phyloP scores from a whole-genome alignment of 2,329 filamentous ascomycete genomes.

The Fusarium sp. region DNA sequence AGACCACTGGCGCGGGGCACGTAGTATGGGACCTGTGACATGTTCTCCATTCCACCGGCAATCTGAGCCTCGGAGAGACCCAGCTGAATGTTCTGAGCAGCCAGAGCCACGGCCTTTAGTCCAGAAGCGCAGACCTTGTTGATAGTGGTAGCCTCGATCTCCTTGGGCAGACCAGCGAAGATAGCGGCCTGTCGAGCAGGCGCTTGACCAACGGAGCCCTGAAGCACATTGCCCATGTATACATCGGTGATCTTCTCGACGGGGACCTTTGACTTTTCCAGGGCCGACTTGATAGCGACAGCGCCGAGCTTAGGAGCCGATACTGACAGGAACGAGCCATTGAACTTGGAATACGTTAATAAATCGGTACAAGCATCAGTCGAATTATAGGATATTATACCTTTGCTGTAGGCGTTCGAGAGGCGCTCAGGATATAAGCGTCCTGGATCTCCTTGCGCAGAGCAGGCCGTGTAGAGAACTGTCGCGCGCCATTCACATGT shows the following conservation, averaged over 20 bases:
- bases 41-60: slow-evolving; percentile 98
- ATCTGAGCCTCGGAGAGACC: slow-evolving; percentile 88
- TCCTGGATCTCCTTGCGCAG: slow-evolving; percentile 78
- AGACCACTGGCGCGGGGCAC: slow-evolving; percentile 82
- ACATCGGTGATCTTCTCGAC: slow-evolving; percentile 85
- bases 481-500: slow-evolving; percentile 54
- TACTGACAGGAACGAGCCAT: slow-evolving; percentile 86
- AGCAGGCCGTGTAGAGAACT: slow-evolving; percentile 57
- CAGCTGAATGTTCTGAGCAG: slow-evolving; percentile 93
- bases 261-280: slow-evolving; percentile 87
- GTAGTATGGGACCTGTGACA: slow-evolving; percentile 94
- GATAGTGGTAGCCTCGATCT: slow-evolving; percentile 87
- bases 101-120: slow-evolving; percentile 88
- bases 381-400: slow-evolving; percentile 54
- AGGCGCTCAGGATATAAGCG: slow-evolving; percentile 91
- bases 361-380: neutral
- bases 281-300: slow-evolving; percentile 88
- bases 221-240: slow-evolving; percentile 97
- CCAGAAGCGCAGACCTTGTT: slow-evolving; percentile 99
- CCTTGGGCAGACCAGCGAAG: slow-evolving; percentile 84
- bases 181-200: slow-evolving; percentile 91
- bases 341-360: slow-evolving; percentile 71
- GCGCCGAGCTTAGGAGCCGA: slow-evolving; percentile 89
- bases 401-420: slow-evolving; percentile 89
- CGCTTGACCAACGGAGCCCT: slow-evolving; percentile 84